Evolutionary conservation across 1,139 yeast species (phyloP), one percentile per base, ranked within the genome.

Genomic region (Scheffersomyces cryptocercus): DNA sequence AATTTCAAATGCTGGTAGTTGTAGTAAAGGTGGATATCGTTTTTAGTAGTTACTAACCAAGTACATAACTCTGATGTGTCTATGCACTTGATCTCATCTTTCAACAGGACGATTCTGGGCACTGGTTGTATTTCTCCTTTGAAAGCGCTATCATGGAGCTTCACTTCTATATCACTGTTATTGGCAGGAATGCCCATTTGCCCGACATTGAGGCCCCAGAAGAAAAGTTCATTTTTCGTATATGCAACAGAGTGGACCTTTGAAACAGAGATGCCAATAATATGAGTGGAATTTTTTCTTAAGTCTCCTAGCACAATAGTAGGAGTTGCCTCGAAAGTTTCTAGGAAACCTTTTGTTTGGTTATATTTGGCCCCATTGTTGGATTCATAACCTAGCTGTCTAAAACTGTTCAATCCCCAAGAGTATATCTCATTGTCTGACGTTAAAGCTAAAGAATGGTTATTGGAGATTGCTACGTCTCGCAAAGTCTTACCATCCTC

Each of bases 181-280:
- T 42, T 41, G 3, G 58, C 35, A 7, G 63, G 47, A 37, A 81
- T 72, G 1, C 95, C 96, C 84, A 91, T 83, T 59, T 91, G 97
- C 0, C 98, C 98, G 28, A 82, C 67, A 58, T 89, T 88, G 29
- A 85, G 66, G 0, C 98, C 98, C 96, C 96, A 89, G 33, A 82
- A 66, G 49, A 70, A 79, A 6, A 89, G 55, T 9, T 74, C 76
- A 30, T 73, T 62, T 28, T 68, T 71, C 0, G 85, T 71, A 52
- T 74, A 85, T 0, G 79, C 88, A 4, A 85, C 73, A 0, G 95
- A 82, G 59, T 88, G 96, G 16, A 85, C 73, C 38, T 78, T 82
- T 2, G 97, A 88, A 10, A 88, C 85, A 0, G 85, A 67, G 8
- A 85, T 69, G 0, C 90, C 89, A 11, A 64, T 61, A 4, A 82